Percentiles rank a stretch among this genome's conserved stretches.
phyloP scores from a whole-genome alignment of 495 filamentous ascomycete species.

The Cercophora scortea region DNA sequence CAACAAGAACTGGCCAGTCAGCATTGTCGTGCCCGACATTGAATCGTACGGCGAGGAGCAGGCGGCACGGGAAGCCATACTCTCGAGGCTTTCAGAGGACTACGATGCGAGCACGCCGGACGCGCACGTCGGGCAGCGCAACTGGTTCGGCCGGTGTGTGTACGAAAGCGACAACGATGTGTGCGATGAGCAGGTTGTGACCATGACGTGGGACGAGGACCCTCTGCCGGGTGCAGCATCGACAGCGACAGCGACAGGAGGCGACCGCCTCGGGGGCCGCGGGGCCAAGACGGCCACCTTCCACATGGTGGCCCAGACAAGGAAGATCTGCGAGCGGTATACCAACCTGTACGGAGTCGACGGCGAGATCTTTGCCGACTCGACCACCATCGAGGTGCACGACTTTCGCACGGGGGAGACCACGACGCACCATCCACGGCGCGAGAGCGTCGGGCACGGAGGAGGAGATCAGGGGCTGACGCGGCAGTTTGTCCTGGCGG shows the following conservation, averaged over 20 bases:
- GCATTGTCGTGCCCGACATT: slow-evolving; percentile 84
- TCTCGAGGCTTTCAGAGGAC: slow-evolving; percentile 54
- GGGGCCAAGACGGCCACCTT: slow-evolving; percentile 79
- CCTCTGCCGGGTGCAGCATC: slow-evolving; percentile 6
- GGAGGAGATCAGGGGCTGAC: slow-evolving; percentile 84
- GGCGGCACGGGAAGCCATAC: slow-evolving; percentile 30
- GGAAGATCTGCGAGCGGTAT: slow-evolving; percentile 75
- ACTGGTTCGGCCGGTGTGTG: slow-evolving; percentile 92
- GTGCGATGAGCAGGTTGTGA: slow-evolving; percentile 85
- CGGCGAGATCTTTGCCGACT: slow-evolving; percentile 81
- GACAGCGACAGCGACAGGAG: not conserved
- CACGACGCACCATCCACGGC: slow-evolving; percentile 43
- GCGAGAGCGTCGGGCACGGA: slow-evolving; percentile 59
- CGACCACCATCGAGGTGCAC: slow-evolving; percentile 53
- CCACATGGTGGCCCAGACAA: slow-evolving; percentile 89
- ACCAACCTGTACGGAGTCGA: slow-evolving; percentile 75
- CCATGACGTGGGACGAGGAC: slow-evolving; percentile 74
- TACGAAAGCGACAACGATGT: slow-evolving; percentile 89
- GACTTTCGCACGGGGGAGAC: slow-evolving; percentile 53
- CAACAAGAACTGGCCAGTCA: slow-evolving; percentile 70
- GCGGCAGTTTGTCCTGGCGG: slow-evolving; percentile 69
- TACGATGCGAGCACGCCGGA: slow-evolving; percentile 48
- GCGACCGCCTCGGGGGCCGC: slow-evolving; percentile 28
- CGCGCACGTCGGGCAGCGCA: slow-evolving; percentile 48
- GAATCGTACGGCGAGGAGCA: slow-evolving; percentile 55